Base-by-base conservation (phyloP, 805 yeast genomes). In the Candida ipomoeae region DNA sequence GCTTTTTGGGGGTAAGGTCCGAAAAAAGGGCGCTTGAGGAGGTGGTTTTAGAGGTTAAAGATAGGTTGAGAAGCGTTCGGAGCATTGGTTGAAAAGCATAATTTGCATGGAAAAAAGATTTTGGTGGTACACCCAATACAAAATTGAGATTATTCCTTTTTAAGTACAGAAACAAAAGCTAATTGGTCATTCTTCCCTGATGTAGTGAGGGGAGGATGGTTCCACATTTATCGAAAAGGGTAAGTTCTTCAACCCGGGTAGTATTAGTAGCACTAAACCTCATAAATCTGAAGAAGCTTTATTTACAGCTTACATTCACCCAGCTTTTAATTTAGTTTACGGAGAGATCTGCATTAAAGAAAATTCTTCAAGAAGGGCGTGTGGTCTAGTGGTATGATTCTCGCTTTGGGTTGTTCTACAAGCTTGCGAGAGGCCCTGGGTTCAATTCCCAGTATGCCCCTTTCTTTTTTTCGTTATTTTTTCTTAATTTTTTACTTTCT, bases 11-110 rank as follows among this genome's bases (percentile, higher is more conserved):
- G 62, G 95, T 96, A 0, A 74, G 89, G 33, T 76, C 81, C n/a
- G 99, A 94, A 63, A 64, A 72, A 46, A 73, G 98, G 43, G 92
- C 91, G 0, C 67, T 94, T 44, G 70, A 68, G 21, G 98, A 92
- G 67, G 89, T 89, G 5, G 78, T 79, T 51, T 66, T 75, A 56
- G 95, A 92, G 63, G 87, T 90, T 1, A 65, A 64, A 49, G 74
- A 70, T 35, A 48, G 55, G 6, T 29, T 54, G 45, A 46, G 48
- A 29, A 38, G 35, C 35, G 10, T 38, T 31, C 20, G 34, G 20
- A 32, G 26, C 8, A 18, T n/a, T 18, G 45, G 33, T 7, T 42
- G 14, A 42, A 7, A 2, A 13, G n/a, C 14, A 38, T 38, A 20
- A 38, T 26, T 26, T 26, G 29, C 29, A 26, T 26, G 11, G 3